Conservation (phyloP, 768 basidiomycete genomes). For the Pisolithus sp. region DNA sequence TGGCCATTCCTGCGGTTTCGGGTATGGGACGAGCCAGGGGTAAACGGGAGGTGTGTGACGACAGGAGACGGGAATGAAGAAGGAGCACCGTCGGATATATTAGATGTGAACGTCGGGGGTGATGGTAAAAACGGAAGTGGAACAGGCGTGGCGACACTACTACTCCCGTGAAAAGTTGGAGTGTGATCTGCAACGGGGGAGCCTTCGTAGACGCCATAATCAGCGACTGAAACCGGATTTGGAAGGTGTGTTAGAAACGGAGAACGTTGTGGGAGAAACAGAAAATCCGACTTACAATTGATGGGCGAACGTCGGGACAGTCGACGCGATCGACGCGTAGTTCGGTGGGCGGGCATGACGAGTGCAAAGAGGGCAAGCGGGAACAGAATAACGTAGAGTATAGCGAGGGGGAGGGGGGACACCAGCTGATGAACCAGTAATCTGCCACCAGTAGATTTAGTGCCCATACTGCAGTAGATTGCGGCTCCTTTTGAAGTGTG, state of each 20-base stretch:
- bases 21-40: conserved; percentile 33
- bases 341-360: conserved; percentile 29
- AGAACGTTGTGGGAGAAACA: conserved; percentile 16
- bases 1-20: conserved; percentile 40
- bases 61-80: conserved; percentile 11
- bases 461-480: conserved; percentile 5
- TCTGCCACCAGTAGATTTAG: conserved; percentile 1
- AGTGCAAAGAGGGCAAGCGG: neutral
- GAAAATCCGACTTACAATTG: conserved; percentile 21
- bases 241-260: conserved; percentile 29
- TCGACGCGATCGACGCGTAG: conserved; percentile 38
- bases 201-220: conserved; percentile 24
- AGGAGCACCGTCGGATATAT: conserved; percentile 1
- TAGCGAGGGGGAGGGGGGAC: conserved; percentile 10
- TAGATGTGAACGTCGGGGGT: conserved; percentile 12
- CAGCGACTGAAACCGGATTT: conserved; percentile 24
- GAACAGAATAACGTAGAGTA: conserved; percentile 4
- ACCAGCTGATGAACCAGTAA: neutral
- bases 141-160: too few species aligned
- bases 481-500: conserved; percentile 26
- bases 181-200: conserved; percentile 10
- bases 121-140: conserved; percentile 12
- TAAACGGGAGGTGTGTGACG: conserved; percentile 21
- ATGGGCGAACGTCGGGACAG: conserved; percentile 35
- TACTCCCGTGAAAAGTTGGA: conserved; percentile 12